Evolutionary conservation across 805 yeast genomes (phyloP), one percentile per base, ranked within the genome.

Genomic region (Zygoascus ofunaensis): DNA sequence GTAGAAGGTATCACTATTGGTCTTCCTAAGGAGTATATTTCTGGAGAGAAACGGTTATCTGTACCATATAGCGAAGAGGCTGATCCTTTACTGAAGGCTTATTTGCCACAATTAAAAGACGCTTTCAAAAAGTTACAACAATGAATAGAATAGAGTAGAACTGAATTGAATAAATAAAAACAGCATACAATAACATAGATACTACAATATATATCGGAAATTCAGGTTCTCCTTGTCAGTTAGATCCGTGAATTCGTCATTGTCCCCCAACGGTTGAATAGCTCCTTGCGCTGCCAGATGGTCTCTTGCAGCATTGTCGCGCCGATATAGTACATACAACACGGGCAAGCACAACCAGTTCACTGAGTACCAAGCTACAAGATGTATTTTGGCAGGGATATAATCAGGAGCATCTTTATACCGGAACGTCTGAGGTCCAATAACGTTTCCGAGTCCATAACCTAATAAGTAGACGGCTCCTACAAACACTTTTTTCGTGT

Each of bases 381-480:
- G 19, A 28, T 19, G 21, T 18, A 12, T 28, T 22, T 39, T 39
- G 12, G 37, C 42, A 12, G 42, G 24, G 15, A 37, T 63, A 54
- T 80, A 82, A 32, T 60, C 56, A 4, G 87, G 87, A n/a, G 75
- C 77, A 45, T 80, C 75, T 3, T 62, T 51, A 0, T 71, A 59
- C 49, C 66, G 70, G 64, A 82, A 83, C 17, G 82, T 68, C 60
- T 80, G 87, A 4, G 90, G 87, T 2, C 87, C 90, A 44, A 79
- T 72, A 37, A 82, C 65, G 57, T 80, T 78, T 17, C 85, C 83
- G 37, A 76, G 72, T 32, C 82, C 75, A 57, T 79, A 82, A 4
- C 77, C 80, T 44, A 81, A 70, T 60, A 82, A 68, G 40, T 72
- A 73, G 34, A 79, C 58, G 4, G 80, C 79, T 43, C 76, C 76